Percentiles rank a stretch among this genome's conserved stretches.
Evolutionary conservation across 2,329 filamentous ascomycete genomes (phyloP).

Genomic region (Talaromyces amestolkiae): DNA sequence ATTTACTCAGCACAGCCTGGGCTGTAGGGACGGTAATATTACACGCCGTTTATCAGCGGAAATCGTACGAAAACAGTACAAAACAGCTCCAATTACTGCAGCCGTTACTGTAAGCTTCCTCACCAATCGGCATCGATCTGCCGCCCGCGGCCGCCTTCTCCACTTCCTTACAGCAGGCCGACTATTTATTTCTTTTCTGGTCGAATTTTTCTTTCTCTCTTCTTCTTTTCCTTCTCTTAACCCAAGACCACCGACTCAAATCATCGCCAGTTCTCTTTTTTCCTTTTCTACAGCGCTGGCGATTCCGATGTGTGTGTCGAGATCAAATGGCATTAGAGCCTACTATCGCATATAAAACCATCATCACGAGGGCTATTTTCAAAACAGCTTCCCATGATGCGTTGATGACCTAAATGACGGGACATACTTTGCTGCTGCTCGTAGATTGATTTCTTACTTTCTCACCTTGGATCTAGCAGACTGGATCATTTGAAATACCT

Average conservation of each 20-base stretch:
- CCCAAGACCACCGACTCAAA: slow-evolving; percentile 72
- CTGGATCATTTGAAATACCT: not conserved
- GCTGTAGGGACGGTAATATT: not conserved
- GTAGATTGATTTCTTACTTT: slow-evolving; percentile 11
- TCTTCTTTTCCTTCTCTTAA: slow-evolving; percentile 40
- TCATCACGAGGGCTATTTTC: slow-evolving; percentile 61
- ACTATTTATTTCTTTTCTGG: slow-evolving; percentile 26
- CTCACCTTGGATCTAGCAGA: not conserved
- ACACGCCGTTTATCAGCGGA: not conserved
- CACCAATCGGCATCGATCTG: slow-evolving; percentile 20
- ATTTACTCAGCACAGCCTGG: not conserved
- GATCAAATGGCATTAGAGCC: slow-evolving; percentile 49
- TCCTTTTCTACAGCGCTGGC: slow-evolving; percentile 59
- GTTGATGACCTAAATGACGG: slow-evolving; percentile 49
- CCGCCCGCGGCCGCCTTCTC: slow-evolving; percentile 16
- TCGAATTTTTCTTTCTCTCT: slow-evolving; percentile 22
- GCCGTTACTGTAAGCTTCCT: not conserved
- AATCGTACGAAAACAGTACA: not conserved
- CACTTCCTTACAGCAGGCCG: slow-evolving; percentile 2
- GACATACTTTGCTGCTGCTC: slow-evolving; percentile 30
- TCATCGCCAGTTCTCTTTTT: slow-evolving; percentile 58
- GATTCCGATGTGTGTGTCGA: slow-evolving; percentile 71
- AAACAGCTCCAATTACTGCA: not conserved
- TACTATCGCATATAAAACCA: slow-evolving; percentile 73
- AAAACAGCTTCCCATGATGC: slow-evolving; percentile 39